A percentile compares a stretch with the other conserved stretches of the same genome.
Conservation (phyloP, 345 rosid genomes). For the Citrus hindsii region DNA sequence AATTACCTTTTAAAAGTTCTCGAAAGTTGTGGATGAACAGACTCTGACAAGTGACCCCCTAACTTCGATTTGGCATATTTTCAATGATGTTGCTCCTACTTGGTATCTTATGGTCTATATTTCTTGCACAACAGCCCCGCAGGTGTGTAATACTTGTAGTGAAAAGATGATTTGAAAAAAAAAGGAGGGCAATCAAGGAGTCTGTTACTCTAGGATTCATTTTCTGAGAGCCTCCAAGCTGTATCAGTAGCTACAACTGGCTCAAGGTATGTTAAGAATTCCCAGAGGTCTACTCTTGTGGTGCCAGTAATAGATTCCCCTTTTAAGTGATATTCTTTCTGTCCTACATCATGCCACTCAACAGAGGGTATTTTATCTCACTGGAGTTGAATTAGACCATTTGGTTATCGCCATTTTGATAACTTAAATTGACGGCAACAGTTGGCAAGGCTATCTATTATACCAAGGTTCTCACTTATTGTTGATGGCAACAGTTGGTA, state of each 20-base stretch:
- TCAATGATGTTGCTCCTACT: not conserved
- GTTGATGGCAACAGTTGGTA: too few relatives aligned
- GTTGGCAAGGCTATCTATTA: not conserved
- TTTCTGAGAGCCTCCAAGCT: not conserved
- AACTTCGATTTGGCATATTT: not conserved
- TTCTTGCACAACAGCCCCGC: not conserved
- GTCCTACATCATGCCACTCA: not conserved
- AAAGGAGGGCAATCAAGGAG: too few relatives aligned
- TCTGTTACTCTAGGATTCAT: too few relatives aligned
- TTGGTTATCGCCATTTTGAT: not conserved
- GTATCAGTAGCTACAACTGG: not conserved
- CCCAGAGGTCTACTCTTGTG: not conserved
- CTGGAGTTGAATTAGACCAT: not conserved
- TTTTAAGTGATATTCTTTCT: not conserved
- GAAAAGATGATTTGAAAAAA: too few relatives aligned
- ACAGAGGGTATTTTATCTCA: not conserved
- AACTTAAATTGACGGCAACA: not conserved
- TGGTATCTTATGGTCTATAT: not conserved
- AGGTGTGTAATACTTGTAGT: too few relatives aligned
- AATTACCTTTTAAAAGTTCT: not conserved
- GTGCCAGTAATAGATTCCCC: not conserved
- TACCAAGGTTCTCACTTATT: too few relatives aligned
- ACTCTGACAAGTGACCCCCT: not conserved
- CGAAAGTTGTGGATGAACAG: not conserved
- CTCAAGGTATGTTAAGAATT: not conserved